Base-by-base conservation (phyloP, 441 rosid genomes). In the Erodium texanum region DNA sequence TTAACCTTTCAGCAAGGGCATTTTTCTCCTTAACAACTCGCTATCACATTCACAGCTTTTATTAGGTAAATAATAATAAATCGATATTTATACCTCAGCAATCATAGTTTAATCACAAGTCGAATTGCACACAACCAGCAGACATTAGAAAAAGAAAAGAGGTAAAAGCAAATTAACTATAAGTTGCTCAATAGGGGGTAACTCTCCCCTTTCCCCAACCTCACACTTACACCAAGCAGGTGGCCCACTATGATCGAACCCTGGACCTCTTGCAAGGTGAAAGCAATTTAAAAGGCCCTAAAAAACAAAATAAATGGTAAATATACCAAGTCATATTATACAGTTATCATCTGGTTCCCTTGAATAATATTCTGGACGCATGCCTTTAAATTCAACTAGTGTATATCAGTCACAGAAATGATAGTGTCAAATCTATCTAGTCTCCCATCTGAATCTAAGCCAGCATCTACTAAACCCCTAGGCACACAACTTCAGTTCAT, bases 11-110 rank as follows among this genome's bases (percentile, higher is more conserved):
- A 65, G 89, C 82, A 73, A 96, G 94, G 68, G 87, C 87, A 84
- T 80, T 86, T 84, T 90, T 96, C 83, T 96, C 98, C 84, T 93
- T 93, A 48, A 85, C 82, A 66, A 93, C 87, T 82, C 89, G 89
- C 98, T 96, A 88, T 64, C 56, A 80, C 20, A 80, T 82, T 66
- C 77, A 78, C 24, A 77, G 14, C 72, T 20, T 29, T 19, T 58
- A 7, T 75, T 3, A 56, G 62, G 24, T 19, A 56, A 20, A 56
- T 2, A 16, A 7, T 56, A 20, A 56, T 9, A 56, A 20, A 7
- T 19, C 19, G 16, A n/a, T n/a, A 48, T 7, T 5, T 7, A 56
- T 1, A 58, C 7, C 27, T 58, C 22, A 71, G 22, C 34, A 38
- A 24, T 61, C 67, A 67, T 22, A 58, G 19, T 22, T 20, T 20